phyloP scores from a whole-genome alignment of 352 stramenopile species.

The Pythium dissimile region DNA sequence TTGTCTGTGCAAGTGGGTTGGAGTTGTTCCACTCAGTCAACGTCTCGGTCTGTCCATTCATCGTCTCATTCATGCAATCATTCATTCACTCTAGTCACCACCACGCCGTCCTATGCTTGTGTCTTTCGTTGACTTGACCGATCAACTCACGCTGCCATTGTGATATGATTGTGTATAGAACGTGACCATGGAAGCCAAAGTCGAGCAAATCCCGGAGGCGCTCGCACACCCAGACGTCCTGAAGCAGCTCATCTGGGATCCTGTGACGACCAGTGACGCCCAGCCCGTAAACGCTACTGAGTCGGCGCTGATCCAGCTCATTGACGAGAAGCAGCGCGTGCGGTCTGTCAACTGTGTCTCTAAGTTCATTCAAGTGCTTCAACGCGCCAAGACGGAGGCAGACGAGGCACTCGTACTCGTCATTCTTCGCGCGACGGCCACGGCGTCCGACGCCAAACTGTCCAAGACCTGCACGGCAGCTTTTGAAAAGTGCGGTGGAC shows the following conservation, averaged over 20 bases:
- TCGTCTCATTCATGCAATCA: too few species aligned
- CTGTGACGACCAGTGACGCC: slow-evolving; percentile 9
- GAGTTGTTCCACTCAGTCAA: too few species aligned
- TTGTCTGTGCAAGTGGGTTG: too few species aligned
- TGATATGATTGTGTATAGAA: neutral
- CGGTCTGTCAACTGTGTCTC: slow-evolving; percentile 42
- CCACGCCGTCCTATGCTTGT: neutral
- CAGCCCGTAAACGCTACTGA: slow-evolving; percentile 40
- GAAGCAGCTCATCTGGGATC: slow-evolving; percentile 30
- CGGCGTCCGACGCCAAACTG: slow-evolving; percentile 49
- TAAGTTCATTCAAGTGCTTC: slow-evolving; percentile 59
- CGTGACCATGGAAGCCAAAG: slow-evolving; percentile 20
- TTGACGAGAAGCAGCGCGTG: slow-evolving; percentile 53
- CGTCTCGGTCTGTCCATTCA: too few species aligned
- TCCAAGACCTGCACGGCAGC: slow-evolving; percentile 47
- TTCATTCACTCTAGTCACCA: neutral
- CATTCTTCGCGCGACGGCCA: slow-evolving; percentile 64
- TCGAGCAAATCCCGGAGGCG: slow-evolving; percentile 1
- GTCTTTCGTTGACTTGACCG: neutral
- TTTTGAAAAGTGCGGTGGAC: slow-evolving; percentile 70
- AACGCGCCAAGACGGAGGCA: slow-evolving; percentile 59
- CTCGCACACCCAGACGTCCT: slow-evolving; percentile 26
- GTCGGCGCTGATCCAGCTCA: slow-evolving; percentile 45
- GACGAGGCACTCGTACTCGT: slow-evolving; percentile 70
- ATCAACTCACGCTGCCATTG: neutral